Base-by-base conservation (phyloP, 1,284 basidiomycete genomes). In the Anthracocystis panici-leucophaei region DNA sequence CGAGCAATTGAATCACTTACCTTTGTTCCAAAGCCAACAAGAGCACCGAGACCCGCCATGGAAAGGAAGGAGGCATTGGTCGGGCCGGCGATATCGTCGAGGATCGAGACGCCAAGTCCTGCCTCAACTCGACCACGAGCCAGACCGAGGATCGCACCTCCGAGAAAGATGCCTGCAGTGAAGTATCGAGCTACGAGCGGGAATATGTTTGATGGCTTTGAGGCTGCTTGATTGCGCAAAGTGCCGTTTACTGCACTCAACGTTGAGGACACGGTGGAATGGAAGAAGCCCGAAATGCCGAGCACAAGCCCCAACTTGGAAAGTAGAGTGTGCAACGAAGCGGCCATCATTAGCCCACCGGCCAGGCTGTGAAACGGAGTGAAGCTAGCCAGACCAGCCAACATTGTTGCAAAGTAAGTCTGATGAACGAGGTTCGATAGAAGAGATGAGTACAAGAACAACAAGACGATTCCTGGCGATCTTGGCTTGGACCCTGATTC, bases 261-360 rank as follows among this genome's bases (percentile, higher is more conserved):
- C 0, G 54, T 57, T 11, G 65, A 65, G 2, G 65, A 31, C 18
- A 82, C 57, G 2, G 67, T 61, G 2, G 75, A 60, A 64, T 85
- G 84, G 14, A 81, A 75, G 58, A 84, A 75, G 33, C 83, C 84
- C 14, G 72, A 77, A 41, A 82, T 80, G 51, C 84, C 84, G 18
- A 85, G 72, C 29, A 83, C 68, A 33, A 72, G 56, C 6, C 84
- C 84, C 2, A 82, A 56, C 11, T 72, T 57, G 21, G 66, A 51
- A 18, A 82, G 72, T 4, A 83, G 58, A 18, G 68, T 58, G 41
- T 77, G 74, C 6, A 84, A 70, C 25, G 80, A 75, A 27, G 68
- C 73, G 9, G 81, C 77, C 57, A 85, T 81, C 66, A 84, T 79
- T 31, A 84, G 61, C 29, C 82, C 84, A 9, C 84, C 84, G 3